A percentile compares a stretch with the other conserved stretches of the same genome.
These are phyloP conservation scores for Rosa lucieae DNA, from an alignment of 306 rosid genomes.

Conservation along the genomic window DNA sequence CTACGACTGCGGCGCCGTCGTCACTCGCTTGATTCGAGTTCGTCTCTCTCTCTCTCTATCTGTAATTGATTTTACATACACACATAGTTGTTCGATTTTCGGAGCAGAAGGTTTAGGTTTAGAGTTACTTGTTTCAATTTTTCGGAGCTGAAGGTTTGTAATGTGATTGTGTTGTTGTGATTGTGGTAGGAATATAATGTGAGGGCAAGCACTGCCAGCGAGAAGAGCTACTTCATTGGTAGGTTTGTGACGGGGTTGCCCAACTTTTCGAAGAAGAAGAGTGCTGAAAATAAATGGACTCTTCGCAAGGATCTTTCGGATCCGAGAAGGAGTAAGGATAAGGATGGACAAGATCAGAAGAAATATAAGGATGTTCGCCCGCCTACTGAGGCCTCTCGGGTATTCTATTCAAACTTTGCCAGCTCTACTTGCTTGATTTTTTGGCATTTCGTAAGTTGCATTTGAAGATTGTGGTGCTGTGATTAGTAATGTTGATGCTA, in stretches of 20 bases:
- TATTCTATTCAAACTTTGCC: slow-evolving; percentile 30
- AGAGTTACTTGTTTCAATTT: background rate
- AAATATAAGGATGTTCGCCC: slow-evolving; percentile 64
- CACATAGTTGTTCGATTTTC: background rate
- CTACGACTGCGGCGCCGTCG: slow-evolving; percentile 62
- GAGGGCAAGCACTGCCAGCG: slow-evolving; percentile 68
- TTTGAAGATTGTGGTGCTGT: background rate
- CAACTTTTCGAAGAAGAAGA: slow-evolving; percentile 82
- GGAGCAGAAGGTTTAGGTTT: slow-evolving; percentile 8
- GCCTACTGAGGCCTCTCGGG: slow-evolving; percentile 69
- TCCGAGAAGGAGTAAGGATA: slow-evolving; percentile 5
- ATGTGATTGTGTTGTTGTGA: slow-evolving; percentile 14
- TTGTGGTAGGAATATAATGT: slow-evolving; percentile 76
- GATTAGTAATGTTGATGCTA: background rate
- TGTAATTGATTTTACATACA: background rate
- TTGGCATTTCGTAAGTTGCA: background rate
- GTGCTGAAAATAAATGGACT: slow-evolving; percentile 87
- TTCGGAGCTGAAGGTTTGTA: background rate
- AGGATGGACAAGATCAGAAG: background rate
- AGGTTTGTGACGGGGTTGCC: slow-evolving; percentile 86
- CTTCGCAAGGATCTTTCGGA: slow-evolving; percentile 54
- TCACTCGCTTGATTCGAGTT: slow-evolving; percentile 89
- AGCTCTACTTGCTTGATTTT: background rate
- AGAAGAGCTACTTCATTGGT: slow-evolving; percentile 77
- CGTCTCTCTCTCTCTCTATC: slow-evolving; percentile 16